Percentiles rank a stretch among this genome's conserved stretches.
phyloP scores from a whole-genome alignment of 176 grass and related monocot species.

The Secale cereale region DNA sequence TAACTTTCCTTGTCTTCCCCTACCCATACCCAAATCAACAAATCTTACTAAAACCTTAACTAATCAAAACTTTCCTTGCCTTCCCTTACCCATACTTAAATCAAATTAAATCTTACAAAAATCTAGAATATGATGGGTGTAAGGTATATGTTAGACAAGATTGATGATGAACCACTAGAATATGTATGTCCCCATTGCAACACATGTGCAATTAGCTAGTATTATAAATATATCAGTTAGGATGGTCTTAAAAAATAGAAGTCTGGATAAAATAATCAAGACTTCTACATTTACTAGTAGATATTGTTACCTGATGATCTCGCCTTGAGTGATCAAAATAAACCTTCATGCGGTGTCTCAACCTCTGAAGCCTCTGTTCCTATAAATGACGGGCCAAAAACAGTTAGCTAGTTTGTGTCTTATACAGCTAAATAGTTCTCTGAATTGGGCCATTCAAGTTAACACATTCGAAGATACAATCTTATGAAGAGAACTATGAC shows the following conservation, averaged over 20 bases:
- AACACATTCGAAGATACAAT: not conserved
- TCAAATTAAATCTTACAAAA: too few relatives aligned
- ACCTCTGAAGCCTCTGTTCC: slow-evolving; percentile 87
- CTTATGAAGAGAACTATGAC: not conserved
- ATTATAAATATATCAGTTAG: too few relatives aligned
- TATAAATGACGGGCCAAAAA: slow-evolving; percentile 39
- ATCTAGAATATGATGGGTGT: too few relatives aligned
- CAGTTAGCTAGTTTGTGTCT: not conserved
- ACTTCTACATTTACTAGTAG: not conserved
- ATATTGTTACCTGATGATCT: slow-evolving; percentile 78
- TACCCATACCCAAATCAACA: too few relatives aligned
- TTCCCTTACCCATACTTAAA: too few relatives aligned
- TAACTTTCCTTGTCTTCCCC: too few relatives aligned
- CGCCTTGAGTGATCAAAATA: slow-evolving; percentile 86
- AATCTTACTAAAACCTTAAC: too few relatives aligned
- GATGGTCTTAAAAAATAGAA: not conserved
- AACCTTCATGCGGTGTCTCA: slow-evolving; percentile 83
- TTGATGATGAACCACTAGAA: too few relatives aligned
- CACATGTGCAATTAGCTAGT: too few relatives aligned
- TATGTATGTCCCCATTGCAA: too few relatives aligned
- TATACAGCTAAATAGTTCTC: not conserved
- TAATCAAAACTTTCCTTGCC: too few relatives aligned
- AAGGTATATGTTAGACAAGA: too few relatives aligned
- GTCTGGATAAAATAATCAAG: not conserved
- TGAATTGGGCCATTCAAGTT: not conserved